phyloP scores from a whole-genome alignment of 306 rosid genomes.

The Mimosa pudica region DNA sequence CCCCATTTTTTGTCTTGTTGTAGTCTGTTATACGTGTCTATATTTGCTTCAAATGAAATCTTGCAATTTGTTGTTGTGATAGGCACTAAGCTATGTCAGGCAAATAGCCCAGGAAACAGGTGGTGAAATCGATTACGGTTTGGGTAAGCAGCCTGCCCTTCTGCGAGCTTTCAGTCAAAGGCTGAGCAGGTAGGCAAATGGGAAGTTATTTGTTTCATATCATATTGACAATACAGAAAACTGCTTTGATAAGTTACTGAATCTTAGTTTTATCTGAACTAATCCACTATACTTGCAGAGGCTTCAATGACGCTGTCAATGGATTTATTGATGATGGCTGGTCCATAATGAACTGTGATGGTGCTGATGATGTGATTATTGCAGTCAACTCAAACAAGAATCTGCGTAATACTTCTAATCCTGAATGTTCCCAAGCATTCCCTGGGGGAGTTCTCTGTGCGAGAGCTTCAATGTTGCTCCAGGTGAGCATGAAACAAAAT shows the following conservation, averaged over 20 bases:
- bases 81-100: conserved; percentile 88
- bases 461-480: conserved; percentile 96
- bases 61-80: conserved; percentile 38
- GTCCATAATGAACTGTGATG: conserved; percentile 80
- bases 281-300: conserved; percentile 51
- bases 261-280: background rate
- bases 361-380: conserved; percentile 86
- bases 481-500: conserved; percentile 55
- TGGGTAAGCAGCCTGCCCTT: conserved; percentile 98
- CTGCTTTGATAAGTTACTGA: background rate
- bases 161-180: conserved; percentile 94
- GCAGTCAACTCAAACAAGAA: conserved; percentile 79
- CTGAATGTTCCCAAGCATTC: conserved; percentile 67
- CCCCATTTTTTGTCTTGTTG: background rate
- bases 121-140: conserved; percentile 92
- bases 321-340: conserved; percentile 98
- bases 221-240: background rate
- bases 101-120: conserved; percentile 97
- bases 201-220: conserved; percentile 1
- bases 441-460: conserved; percentile 97
- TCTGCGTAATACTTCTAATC: conserved; percentile 62
- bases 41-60: conserved; percentile 10
- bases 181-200: conserved; percentile 67
- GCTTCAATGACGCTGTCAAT: conserved; percentile 95
- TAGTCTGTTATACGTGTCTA: background rate